Percentiles rank a stretch among this genome's conserved stretches.
Evolutionary conservation across 495 filamentous ascomycete species (phyloP).

Genomic region (Xylaria venustula): DNA sequence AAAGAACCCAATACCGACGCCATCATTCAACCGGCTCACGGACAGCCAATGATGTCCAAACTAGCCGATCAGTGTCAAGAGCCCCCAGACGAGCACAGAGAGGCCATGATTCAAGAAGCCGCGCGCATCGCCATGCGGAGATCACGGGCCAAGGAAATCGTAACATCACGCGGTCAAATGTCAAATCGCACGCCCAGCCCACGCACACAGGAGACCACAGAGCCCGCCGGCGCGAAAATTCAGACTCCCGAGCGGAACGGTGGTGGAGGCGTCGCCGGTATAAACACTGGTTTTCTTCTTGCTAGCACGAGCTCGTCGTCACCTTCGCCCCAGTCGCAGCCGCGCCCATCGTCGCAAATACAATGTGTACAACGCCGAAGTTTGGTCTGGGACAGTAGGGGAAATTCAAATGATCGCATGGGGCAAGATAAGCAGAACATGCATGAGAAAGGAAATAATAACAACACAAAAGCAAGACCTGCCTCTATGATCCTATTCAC

Average conservation of each 20-base stretch:
- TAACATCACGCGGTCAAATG: slow-evolving; percentile 5
- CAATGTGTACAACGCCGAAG: too few relatives aligned
- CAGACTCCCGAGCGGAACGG: background rate
- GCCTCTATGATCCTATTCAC: background rate
- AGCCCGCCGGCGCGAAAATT: background rate
- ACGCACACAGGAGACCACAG: background rate
- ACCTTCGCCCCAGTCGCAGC: too few relatives aligned
- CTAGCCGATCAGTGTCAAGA: background rate
- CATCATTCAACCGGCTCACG: background rate
- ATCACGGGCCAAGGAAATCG: slow-evolving; percentile 20
- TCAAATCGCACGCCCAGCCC: slow-evolving; percentile 19
- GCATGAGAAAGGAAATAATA: background rate
- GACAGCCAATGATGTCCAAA: background rate
- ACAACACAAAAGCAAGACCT: background rate
- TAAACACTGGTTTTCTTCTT: too few relatives aligned
- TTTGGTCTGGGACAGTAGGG: background rate
- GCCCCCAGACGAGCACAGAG: background rate
- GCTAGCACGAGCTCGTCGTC: too few relatives aligned
- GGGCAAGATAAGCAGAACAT: too few relatives aligned
- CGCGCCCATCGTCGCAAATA: too few relatives aligned
- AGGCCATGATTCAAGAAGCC: slow-evolving; percentile 17
- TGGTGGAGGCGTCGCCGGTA: background rate
- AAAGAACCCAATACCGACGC: background rate
- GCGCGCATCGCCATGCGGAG: slow-evolving; percentile 20
- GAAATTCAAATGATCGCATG: too few relatives aligned